A percentile compares a stretch with the other conserved stretches of the same genome.
phyloP scores from a whole-genome alignment of 768 basidiomycete genomes.

The Fistulinella prunicolor region DNA sequence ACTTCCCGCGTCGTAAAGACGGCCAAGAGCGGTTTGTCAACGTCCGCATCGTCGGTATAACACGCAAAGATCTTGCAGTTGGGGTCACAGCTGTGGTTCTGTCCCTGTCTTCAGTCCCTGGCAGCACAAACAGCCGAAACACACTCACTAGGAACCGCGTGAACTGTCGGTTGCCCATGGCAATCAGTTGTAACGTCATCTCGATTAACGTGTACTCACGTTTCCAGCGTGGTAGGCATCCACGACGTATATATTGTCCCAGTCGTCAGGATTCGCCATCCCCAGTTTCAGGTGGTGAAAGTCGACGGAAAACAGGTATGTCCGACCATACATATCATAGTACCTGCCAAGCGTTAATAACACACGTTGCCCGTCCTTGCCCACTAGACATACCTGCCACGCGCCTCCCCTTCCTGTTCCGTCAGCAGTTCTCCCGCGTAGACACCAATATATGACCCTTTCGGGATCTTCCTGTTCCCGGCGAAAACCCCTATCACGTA shows the following conservation, averaged over 20 bases:
- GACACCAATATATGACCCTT: slow-evolving; percentile 73
- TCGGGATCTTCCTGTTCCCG: slow-evolving; percentile 57
- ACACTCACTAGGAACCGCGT: slow-evolving; percentile 79
- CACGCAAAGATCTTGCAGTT: slow-evolving; percentile 71
- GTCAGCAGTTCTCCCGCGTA: slow-evolving; percentile 84
- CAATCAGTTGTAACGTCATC: slow-evolving; percentile 1
- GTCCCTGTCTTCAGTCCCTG: not conserved
- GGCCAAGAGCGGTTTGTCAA: slow-evolving; percentile 64
- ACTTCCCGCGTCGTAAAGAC: slow-evolving; percentile 69
- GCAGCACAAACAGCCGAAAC: not conserved
- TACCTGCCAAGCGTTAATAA: slow-evolving; percentile 38
- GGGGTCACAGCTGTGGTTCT: slow-evolving; percentile 94
- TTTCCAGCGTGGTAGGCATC: slow-evolving; percentile 90
- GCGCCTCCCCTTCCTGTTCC: slow-evolving; percentile 59
- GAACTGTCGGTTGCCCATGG: slow-evolving; percentile 51
- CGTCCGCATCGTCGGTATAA: slow-evolving; percentile 75
- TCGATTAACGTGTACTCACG: slow-evolving; percentile 42
- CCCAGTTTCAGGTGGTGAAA: slow-evolving; percentile 58
- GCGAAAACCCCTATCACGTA: slow-evolving; percentile 63
- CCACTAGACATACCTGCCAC: slow-evolving; percentile 56
- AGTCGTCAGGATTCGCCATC: slow-evolving; percentile 24
- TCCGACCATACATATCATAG: slow-evolving; percentile 73
- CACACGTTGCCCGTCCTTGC: not conserved
- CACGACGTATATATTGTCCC: slow-evolving; percentile 50
- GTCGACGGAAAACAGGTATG: slow-evolving; percentile 82